A percentile compares a stretch with the other conserved stretches of the same genome.
These are phyloP conservation scores for Suhomyces bokatorum DNA, from an alignment of 1,139 yeast genomes.

Conservation along the genomic window DNA sequence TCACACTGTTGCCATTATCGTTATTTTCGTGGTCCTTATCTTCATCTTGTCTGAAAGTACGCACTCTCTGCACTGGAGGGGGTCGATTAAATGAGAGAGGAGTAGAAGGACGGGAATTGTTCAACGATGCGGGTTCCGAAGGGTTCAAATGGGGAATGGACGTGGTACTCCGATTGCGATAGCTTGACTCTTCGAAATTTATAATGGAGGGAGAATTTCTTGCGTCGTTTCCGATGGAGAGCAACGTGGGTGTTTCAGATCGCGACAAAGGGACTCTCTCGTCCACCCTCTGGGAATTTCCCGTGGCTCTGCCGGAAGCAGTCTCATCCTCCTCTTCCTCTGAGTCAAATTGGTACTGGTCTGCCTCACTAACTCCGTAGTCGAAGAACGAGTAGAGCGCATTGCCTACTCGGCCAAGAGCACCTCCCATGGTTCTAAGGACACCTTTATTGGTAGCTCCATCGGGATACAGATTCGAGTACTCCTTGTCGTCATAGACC, in stretches of 20 bases:
- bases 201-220: conserved; percentile 21
- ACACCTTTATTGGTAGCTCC: conserved; percentile 18
- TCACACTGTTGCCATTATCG: conserved; percentile 26
- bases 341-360: conserved; percentile 9
- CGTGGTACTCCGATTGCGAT: conserved; percentile 4
- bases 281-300: conserved; percentile 4
- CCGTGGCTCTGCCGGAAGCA: conserved; percentile 5
- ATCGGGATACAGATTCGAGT: conserved; percentile 18
- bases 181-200: conserved; percentile 14
- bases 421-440: conserved; percentile 17
- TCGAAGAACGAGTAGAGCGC: conserved; percentile 47
- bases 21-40: conserved; percentile 13
- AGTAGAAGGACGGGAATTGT: conserved; percentile 5
- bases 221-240: conserved; percentile 19
- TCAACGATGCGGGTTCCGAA: conserved; percentile 3
- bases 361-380: conserved; percentile 34
- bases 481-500: conserved; percentile 30
- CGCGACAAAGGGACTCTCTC: conserved; percentile 7
- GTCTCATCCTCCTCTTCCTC: conserved; percentile 3
- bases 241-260: conserved; percentile 9
- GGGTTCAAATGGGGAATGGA: background rate
- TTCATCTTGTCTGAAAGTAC: conserved; percentile 9
- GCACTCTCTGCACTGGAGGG: conserved; percentile 8
- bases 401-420: conserved; percentile 24
- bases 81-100: conserved; percentile 9